Base-by-base conservation (phyloP, 2,329 filamentous ascomycete genomes). In the Lachnellula occidentalis region DNA sequence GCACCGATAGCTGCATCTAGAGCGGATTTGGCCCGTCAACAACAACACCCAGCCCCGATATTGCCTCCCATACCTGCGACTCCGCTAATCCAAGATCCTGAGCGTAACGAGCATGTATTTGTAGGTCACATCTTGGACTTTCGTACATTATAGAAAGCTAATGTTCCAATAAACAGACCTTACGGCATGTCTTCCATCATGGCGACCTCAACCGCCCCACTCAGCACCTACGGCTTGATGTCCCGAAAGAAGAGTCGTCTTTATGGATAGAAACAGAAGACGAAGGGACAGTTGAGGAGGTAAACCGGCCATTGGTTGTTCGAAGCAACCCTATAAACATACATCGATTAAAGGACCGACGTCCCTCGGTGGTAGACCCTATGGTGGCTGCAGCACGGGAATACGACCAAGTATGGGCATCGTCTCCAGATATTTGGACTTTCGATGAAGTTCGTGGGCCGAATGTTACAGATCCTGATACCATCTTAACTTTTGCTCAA, bases 141-240 rank as follows among this genome's bases (percentile, higher is more conserved):
- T 45, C 2, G 14, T 8, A 34, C 21, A 14, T 12, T 19, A 45
- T 11, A 42, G 37, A 48, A 43, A 47, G 41, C 61, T 65, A 45
- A 64, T 43, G 11, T 22, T 43, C 53, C 21, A 14, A 22, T 36
- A 41, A 42, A 46, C 69, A 79, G 74, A 84, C 79, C 6, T 81
- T 99, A 54, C 86, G 90, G 65, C 92, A 99, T 72, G 86, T 97
- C 66, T 94, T 90, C 73, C 92, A 96, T 70, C 92, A 96, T 73
- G 92, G 92, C 55, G 88, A 90, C 41, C 81, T 92, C 70, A 75
- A 80, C 62, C 82, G 95, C 63, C 92, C 92, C 2, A 72, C 78
- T 5, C 80, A 96, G 15, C 90, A 96, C 70, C 80, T 86, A 55
- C 85, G 83, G 63, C 78, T 87, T 58, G 90, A 97, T 70, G 76